Base-by-base conservation (phyloP, 805 yeast species). In the Wickerhamiella dianesei region DNA sequence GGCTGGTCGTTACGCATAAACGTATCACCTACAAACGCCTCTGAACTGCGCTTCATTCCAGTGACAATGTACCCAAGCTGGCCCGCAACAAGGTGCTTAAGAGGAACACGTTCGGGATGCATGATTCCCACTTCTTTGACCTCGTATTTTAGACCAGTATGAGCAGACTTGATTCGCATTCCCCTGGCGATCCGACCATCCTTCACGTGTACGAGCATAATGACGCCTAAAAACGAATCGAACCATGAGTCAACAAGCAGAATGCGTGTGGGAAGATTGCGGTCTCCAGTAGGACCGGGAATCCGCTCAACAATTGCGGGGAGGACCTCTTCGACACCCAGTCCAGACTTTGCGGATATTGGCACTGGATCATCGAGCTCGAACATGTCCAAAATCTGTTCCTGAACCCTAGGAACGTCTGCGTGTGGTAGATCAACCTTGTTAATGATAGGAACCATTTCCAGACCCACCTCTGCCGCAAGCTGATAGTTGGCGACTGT, bases 221-320 rank as follows among this genome's bases (percentile, higher is more conserved):
- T 84, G 3, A 89, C 97, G 1, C 98, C 98, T 9, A 84, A 74
- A 56, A 85, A 92, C 2, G 85, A 72, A 60, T 89, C 97, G 60
- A 87, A 92, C 98, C 98, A 89, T 3, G 96, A 88, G 61, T 89
- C 98, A n/a, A 89, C 94, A 43, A 89, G 68, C 48, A 89, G 74
- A 0, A 87, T 83, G 52, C 82, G 74, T 43, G 82, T 64, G 0
- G 88, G 87, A 1, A 59, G 62, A 4, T 60, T 56, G 0, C 61
- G 43, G 17, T 68, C 64, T 3, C 94, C 94, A 0, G 66, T 61
- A 1, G 96, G 96, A 2, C 81, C 67, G 1, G 94, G 94, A n/a
- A 92, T 79, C 37, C 79, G 74, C 53, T 80, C 82, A 36, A 89
- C 75, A 20, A 89, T 79, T 3, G 82, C 76, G 0, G 97, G 97